These are phyloP conservation scores for Boletus tylopilopsis DNA, from an alignment of 768 basidiomycete species.

Conservation along the genomic window DNA sequence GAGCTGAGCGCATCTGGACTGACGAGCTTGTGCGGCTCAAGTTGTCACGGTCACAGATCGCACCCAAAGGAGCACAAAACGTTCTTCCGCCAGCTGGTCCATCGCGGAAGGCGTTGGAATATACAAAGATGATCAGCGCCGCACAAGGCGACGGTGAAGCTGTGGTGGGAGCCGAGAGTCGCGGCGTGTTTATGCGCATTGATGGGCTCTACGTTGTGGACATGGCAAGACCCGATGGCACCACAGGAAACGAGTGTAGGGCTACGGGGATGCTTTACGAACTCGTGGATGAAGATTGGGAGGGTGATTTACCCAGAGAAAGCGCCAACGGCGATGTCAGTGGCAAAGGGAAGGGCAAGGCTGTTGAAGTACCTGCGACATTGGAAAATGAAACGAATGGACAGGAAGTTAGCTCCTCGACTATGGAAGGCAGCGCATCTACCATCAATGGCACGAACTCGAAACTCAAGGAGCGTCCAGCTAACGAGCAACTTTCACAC, in stretches of 20 bases:
- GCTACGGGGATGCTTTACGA: conserved; percentile 76
- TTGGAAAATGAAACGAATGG: conserved; percentile 3
- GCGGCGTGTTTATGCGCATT: conserved; percentile 71
- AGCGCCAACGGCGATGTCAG: conserved; percentile 2
- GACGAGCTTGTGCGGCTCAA: conserved; percentile 83
- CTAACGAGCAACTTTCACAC: conserved; percentile 35
- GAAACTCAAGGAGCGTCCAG: conserved; percentile 15
- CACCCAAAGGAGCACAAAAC: conserved; percentile 57
- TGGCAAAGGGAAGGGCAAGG: conserved; percentile 33
- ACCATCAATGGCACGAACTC: conserved; percentile 13
- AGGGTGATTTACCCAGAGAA: conserved; percentile 31
- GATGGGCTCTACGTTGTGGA: conserved; percentile 66
- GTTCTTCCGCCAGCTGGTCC: conserved; percentile 64
- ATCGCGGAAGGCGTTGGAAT: conserved; percentile 29
- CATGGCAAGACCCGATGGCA: conserved; percentile 38
- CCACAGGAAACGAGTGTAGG: conserved; percentile 52
- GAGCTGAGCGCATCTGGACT: conserved; percentile 82
- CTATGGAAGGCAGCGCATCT: conserved; percentile 18
- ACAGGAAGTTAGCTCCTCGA: neutral
- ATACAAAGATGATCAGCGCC: conserved; percentile 16
- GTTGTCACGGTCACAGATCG: conserved; percentile 59
- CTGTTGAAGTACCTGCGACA: conserved; percentile 19
- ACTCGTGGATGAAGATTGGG: conserved; percentile 73
- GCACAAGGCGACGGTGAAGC: conserved; percentile 5
- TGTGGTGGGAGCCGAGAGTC: conserved; percentile 28